Conservation (phyloP, 2,329 filamentous ascomycete species). For the Mollisiaceae sp. region DNA sequence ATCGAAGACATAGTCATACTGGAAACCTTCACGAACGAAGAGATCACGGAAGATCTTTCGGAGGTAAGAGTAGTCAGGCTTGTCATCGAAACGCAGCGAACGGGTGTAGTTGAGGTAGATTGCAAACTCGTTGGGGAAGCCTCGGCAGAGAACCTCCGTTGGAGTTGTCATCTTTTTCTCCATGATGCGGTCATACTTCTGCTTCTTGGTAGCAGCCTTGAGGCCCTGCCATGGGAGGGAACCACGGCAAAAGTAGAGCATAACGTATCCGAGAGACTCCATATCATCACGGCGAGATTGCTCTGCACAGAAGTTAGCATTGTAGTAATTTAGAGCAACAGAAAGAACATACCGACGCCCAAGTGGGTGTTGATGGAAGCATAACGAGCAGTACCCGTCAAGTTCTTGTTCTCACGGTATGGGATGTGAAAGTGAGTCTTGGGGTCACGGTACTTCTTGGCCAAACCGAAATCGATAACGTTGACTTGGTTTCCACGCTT, state of each 20-base stretch:
- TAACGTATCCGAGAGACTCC: conserved; percentile 98
- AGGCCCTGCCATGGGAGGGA: conserved; percentile 98
- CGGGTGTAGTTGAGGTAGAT: conserved; percentile 99
- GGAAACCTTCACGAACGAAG: conserved; percentile 98
- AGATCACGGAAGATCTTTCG: conserved; percentile 99
- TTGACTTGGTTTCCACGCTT: conserved; percentile 99
- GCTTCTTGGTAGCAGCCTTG: conserved; percentile 99
- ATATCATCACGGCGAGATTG: conserved; percentile 99
- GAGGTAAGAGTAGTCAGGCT: conserved; percentile 99
- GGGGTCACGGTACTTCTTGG: conserved; percentile 99
- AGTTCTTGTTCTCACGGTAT: conserved; percentile 99
- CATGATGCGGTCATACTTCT: conserved; percentile 99
- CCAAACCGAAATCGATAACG: conserved; percentile 97
- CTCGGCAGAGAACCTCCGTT: conserved; percentile 97
- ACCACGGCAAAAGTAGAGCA: conserved; percentile 99
- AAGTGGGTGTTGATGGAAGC: conserved; percentile 98
- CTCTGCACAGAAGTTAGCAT: conserved; percentile 59
- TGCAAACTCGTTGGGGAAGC: conserved; percentile 99
- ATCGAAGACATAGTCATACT: conserved; percentile 99
- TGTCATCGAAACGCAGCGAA: conserved; percentile 98
- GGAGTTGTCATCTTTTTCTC: conserved; percentile 99
- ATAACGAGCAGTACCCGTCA: conserved; percentile 98
- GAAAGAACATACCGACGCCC: conserved; percentile 73
- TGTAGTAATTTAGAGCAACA: neutral
- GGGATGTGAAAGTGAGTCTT: conserved; percentile 99